Base-by-base conservation (phyloP, 2,329 filamentous ascomycete species). In the Fonsecaea pugnacius region DNA sequence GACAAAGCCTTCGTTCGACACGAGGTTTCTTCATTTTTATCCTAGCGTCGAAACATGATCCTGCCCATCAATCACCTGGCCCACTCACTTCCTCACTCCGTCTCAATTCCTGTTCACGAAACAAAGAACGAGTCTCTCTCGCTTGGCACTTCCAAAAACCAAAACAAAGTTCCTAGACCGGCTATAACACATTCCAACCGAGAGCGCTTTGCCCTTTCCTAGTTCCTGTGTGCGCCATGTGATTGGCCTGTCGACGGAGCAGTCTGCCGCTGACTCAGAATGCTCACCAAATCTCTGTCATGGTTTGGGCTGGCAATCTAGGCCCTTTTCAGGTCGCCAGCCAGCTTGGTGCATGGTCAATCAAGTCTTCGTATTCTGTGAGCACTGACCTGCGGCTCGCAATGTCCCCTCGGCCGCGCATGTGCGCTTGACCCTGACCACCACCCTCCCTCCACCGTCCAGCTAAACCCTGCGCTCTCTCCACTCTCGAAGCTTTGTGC, bases 281-380 rank as follows among this genome's bases (percentile, higher is more conserved):
- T 63, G 64, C 64, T 63, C 64, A 63, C 60, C 60, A 66, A 65
- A 60, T 63, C 60, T 52, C 36, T 40, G 64, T 66, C 64, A 63
- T 59, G 33, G 33, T 46, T 66, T 58, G 53, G 48, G 55, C 27
- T 30, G 27, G 27, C 27, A 36, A 30, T 33, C n/a, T n/a, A 33
- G 33, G 16, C n/a, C 27, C 46, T 18, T n/a, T 58, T 50, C 40
- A 43, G 33, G 50, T 27, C 43, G 55, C 43, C 62, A 21, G 50
- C 27, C 27, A 30, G 27, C 27, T 30, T 30, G 27, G 4, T 30
- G 27, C 50, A 52, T 51, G 54, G 48, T 54, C 61, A 54, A 59
- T 36, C 27, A 30, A 59, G 32, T 18, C 14, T 36, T 59, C 24
- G 40, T 55, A 32, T 53, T 35, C 32, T 38, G 18, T 10, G 16